Conservation (phyloP, 2,329 filamentous ascomycete genomes). For the Alternaria atra region DNA sequence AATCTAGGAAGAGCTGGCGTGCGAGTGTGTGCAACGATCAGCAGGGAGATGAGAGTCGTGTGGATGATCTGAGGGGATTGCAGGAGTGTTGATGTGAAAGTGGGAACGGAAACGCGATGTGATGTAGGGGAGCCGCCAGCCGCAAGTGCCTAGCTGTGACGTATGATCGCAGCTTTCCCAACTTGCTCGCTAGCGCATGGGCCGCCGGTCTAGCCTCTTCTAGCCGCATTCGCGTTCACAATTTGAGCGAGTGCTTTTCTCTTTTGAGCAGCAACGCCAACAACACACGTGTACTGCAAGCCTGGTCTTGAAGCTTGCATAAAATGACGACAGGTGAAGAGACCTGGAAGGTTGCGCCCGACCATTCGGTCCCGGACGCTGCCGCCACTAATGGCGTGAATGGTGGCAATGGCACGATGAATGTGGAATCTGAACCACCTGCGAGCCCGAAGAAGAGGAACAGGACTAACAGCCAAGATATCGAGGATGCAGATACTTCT, state of each 20-base stretch:
- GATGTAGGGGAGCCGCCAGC: slow-evolving; percentile 31
- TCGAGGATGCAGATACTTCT: slow-evolving; percentile 33
- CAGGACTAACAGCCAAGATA: slow-evolving; percentile 46
- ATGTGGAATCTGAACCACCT: slow-evolving; percentile 33
- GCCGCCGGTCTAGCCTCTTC: slow-evolving; percentile 26
- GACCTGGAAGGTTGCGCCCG: slow-evolving; percentile 10
- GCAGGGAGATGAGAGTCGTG: slow-evolving; percentile 6
- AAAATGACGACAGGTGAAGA: slow-evolving; percentile 28
- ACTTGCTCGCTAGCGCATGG: slow-evolving; percentile 22
- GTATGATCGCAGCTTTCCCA: slow-evolving; percentile 39
- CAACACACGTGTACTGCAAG: slow-evolving; percentile 17
- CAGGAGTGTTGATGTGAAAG: slow-evolving; percentile 26
- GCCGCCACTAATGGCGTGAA: slow-evolving; percentile 27
- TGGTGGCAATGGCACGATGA: slow-evolving; percentile 37
- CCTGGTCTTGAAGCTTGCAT: slow-evolving; percentile 5
- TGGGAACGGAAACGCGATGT: slow-evolving; percentile 26
- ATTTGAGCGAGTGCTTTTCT: slow-evolving; percentile 27
- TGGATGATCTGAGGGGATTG: slow-evolving; percentile 13
- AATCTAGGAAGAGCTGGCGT: slow-evolving; percentile 7
- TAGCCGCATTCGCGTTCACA: slow-evolving; percentile 27
- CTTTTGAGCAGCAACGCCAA: slow-evolving; percentile 19
- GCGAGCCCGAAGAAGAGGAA: slow-evolving; percentile 47
- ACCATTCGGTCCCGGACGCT: slow-evolving; percentile 21
- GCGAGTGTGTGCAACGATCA: not conserved
- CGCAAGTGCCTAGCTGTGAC: slow-evolving; percentile 41